Base-by-base conservation (phyloP, 2,329 filamentous ascomycete species). In the Myriosclerotinia duriaeana region DNA sequence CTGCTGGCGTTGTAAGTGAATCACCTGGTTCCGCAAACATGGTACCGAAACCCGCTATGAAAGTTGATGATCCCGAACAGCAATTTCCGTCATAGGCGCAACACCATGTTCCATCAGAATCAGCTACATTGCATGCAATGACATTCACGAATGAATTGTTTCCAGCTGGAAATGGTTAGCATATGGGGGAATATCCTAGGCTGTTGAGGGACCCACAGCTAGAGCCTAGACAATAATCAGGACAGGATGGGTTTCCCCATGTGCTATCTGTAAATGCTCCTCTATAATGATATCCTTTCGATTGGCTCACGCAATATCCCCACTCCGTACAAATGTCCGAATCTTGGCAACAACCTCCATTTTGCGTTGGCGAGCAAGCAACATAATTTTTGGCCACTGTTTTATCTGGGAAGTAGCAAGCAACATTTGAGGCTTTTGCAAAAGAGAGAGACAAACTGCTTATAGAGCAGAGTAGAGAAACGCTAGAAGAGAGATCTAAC, bases 21-120 rank as follows among this genome's bases (percentile, higher is more conserved):
- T 14, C 15, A 8, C 38, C 48, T n/a, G 53, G 60, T 48, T 63
- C 63, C 20, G 60, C 64, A 48, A 70, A 69, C 5, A 69, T 70
- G 2, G 70, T 69, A 36, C 69, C 66, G 38, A 69, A 69, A 22
- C 17, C 42, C 8, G 62, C 56, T 17, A 40, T 26, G 55, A 42
- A 70, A 11, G 65, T 68, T n/a, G 14, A 64, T 17, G 53, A 55
- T 26, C 36, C 48, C 2, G 61, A 62, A 46, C 66, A 70, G 46
- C 65, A 69, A 46, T 68, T 69, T 5, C 64, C 67, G 22, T 72
- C 40, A 56, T 71, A 71, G n/a, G 69, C 67, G 59, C 66, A 71
- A 50, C 69, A 71, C 70, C 69, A 72, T 9, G 67, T 53, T 38
- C 66, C 67, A 30, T 60, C 60, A 7, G 50, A 64, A n/a, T n/a